phyloP scores from a whole-genome alignment of 2,329 filamentous ascomycete genomes.

The Neophaeococcomyces mojaviensis region DNA sequence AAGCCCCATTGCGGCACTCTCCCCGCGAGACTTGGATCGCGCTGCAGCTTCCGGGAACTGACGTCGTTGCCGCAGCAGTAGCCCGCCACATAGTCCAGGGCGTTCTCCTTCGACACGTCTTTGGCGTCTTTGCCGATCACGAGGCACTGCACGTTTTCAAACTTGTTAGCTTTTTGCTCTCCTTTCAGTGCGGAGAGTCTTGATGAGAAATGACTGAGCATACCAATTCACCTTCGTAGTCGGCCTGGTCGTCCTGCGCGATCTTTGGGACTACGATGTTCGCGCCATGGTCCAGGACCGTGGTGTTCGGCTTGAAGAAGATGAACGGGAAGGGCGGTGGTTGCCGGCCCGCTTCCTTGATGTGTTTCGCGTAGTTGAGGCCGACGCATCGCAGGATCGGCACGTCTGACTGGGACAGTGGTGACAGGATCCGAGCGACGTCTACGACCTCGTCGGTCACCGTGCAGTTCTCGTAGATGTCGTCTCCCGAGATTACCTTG shows the following conservation, averaged over 20 bases:
- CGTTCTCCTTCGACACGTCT: conserved; percentile 30
- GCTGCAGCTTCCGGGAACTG: conserved; percentile 32
- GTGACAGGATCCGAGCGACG: conserved; percentile 68
- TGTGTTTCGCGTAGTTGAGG: conserved; percentile 42
- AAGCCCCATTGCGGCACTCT: conserved; percentile 32
- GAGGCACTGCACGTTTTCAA: conserved; percentile 10
- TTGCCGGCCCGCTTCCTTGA: conserved; percentile 31
- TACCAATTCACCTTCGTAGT: conserved; percentile 36
- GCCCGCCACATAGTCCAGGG: conserved; percentile 33
- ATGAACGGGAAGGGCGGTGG: conserved; percentile 32
- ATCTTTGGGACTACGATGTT: conserved; percentile 27
- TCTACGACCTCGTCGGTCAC: conserved; percentile 49
- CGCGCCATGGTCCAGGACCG: conserved; percentile 27
- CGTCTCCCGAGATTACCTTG: conserved; percentile 44
- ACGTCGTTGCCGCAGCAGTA: conserved; percentile 36
- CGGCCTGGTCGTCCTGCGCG: conserved; percentile 32
- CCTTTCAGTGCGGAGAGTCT: too few species aligned
- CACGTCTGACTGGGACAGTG: conserved; percentile 83
- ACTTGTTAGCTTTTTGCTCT: too few species aligned
- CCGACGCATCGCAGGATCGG: conserved; percentile 53
- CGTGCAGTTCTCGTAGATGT: conserved; percentile 38
- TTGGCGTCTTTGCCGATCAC: conserved; percentile 31
- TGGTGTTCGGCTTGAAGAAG: conserved; percentile 35
- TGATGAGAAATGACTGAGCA: too few species aligned
- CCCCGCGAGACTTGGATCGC: conserved; percentile 26